A percentile compares a stretch with the other conserved stretches of the same genome.
These are phyloP conservation scores for Adansonia rubrostipa DNA, from an alignment of 441 rosid genomes.

Conservation along the genomic window DNA sequence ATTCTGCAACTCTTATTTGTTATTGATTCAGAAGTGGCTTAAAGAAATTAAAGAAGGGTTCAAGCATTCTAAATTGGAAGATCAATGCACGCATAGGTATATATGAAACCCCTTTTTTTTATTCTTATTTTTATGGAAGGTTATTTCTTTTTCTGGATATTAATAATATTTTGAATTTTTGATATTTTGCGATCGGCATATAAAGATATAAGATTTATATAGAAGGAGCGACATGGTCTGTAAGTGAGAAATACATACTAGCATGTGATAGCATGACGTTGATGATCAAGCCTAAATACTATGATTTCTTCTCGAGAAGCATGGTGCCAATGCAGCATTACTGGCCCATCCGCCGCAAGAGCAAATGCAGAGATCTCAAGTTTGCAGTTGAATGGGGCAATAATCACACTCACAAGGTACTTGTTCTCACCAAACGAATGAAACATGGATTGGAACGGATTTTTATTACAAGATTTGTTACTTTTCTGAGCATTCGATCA, in stretches of 20 bases:
- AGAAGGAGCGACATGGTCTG: conserved; percentile 75
- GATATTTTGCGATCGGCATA: background rate
- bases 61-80: conserved; percentile 48
- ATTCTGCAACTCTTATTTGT: background rate
- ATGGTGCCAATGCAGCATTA: conserved; percentile 70
- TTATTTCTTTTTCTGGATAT: too few species aligned
- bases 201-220: conserved; percentile 11
- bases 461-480: too few species aligned
- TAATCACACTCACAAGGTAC: conserved; percentile 51
- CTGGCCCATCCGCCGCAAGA: conserved; percentile 63
- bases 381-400: conserved; percentile 86
- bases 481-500: too few species aligned
- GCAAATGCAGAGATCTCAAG: conserved; percentile 58
- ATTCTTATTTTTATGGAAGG: background rate
- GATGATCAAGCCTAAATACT: conserved; percentile 54
- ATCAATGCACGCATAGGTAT: conserved; percentile 67
- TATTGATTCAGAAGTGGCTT: conserved; percentile 48
- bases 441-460: background rate
- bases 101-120: background rate
- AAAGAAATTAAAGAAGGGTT: conserved; percentile 40
- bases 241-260: conserved; percentile 77
- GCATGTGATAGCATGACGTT: conserved; percentile 71
- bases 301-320: conserved; percentile 66
- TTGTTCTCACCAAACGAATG: background rate
- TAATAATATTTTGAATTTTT: background rate